Evolutionary conservation across 2,329 filamentous ascomycete genomes (phyloP).

Genomic region (Diaporthe amygdali): DNA sequence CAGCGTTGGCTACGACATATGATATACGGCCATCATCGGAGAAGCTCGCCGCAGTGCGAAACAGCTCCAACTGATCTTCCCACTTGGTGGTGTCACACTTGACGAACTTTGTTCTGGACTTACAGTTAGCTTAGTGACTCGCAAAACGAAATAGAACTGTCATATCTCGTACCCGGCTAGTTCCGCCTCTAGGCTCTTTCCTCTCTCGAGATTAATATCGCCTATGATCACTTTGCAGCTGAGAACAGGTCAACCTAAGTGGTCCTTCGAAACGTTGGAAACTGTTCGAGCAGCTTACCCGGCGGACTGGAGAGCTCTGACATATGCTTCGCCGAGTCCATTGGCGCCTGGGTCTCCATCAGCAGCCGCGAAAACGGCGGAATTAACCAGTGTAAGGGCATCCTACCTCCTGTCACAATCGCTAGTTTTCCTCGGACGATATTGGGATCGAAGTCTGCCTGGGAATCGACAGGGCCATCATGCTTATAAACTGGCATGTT

Average conservation of each 20-base stretch:
- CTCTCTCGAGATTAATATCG: background rate
- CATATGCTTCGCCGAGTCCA: background rate
- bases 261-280: too few relatives aligned
- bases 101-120: slow-evolving; percentile 28
- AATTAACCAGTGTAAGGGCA: accelerated
- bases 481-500: background rate
- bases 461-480: background rate
- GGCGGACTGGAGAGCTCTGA: background rate
- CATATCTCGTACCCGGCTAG: background rate
- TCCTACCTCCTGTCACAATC: background rate
- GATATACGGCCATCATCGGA: slow-evolving; percentile 33
- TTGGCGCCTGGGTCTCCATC: background rate
- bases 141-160: background rate
- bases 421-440: background rate
- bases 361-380: background rate
- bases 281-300: background rate
- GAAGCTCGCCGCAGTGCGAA: slow-evolving; percentile 32
- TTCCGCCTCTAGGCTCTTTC: background rate
- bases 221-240: background rate
- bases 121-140: background rate
- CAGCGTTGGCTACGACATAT: slow-evolving; percentile 40
- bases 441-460: background rate
- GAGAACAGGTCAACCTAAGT: background rate
- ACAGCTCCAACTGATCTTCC: slow-evolving; percentile 37
- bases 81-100: slow-evolving; percentile 36